Conservation (phyloP, 108 stramenopile genomes). For the Nitzschia sp. region DNA sequence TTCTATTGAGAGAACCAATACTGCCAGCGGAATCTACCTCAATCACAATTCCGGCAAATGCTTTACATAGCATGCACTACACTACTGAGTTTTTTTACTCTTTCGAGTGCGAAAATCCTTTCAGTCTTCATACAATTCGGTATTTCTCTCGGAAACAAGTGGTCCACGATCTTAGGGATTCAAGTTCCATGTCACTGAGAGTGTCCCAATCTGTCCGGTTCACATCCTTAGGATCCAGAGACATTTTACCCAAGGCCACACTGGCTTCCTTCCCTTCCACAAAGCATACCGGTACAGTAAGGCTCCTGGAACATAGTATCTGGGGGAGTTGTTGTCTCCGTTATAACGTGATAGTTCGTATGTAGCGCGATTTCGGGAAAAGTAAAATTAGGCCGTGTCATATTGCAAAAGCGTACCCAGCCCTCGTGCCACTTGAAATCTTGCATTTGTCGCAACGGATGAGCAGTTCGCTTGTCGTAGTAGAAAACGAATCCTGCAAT, state of each 20-base stretch:
- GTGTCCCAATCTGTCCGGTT: slow-evolving; percentile 14
- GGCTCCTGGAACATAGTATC: not conserved
- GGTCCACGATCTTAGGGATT: slow-evolving; percentile 23
- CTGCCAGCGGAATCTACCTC: too few relatives aligned
- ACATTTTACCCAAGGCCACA: slow-evolving; percentile 16
- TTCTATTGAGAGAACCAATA: slow-evolving; percentile 5
- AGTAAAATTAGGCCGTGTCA: not conserved
- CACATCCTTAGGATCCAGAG: slow-evolving; percentile 3
- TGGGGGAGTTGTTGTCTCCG: not conserved
- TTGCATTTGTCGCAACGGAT: slow-evolving; percentile 19
- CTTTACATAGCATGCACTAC: too few relatives aligned
- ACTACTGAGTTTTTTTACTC: too few relatives aligned
- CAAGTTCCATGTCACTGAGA: not conserved
- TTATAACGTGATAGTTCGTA: not conserved
- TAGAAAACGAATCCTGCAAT: not conserved
- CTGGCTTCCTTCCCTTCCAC: slow-evolving; percentile 21
- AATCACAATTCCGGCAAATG: too few relatives aligned
- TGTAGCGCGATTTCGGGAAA: not conserved
- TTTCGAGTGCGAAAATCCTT: slow-evolving; percentile 2
- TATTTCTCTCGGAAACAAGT: slow-evolving; percentile 21
- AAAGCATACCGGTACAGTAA: slow-evolving; percentile 4
- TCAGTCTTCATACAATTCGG: slow-evolving; percentile 4
- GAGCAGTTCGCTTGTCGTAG: slow-evolving; percentile 20
- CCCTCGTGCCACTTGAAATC: not conserved
- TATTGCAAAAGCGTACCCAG: not conserved